Evolutionary conservation across 257 asterid species (phyloP), one percentile per base, ranked within the genome.

Genomic region (Solanum gracilifrons): DNA sequence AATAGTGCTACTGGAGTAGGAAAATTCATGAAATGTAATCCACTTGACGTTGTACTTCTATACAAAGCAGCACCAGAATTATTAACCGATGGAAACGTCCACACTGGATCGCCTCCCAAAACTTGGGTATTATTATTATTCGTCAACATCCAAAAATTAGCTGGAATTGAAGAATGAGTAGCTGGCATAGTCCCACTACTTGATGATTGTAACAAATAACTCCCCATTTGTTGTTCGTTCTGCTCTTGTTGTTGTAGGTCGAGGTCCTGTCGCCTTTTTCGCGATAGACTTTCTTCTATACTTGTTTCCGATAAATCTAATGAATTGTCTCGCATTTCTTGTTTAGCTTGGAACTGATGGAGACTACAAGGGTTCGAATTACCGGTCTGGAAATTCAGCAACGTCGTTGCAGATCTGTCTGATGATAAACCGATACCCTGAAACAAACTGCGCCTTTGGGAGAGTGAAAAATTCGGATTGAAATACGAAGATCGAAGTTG

Each of bases 81-180:
- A 62, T 89, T 94, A 58, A 92, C 93, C 0, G 94, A 90, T 3
- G 98, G 97, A 46, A 94, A 92, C 16, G 99, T 93, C 99, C 99
- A 97, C 71, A 94, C 88, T 1, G 98, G 95, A 91, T 94, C 98
- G 11, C 95, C 94, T 9, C 98, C 94, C 94, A 94, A 90, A 0
- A 91, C 94, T 86, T 94, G 98, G 43, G 88, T 95, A 48, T 90
- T 90, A 32, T 95, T 91, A 91, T 95, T 91, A 91, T 94, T 96
- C 18, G 98, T 95, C 87, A 94, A 80, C 99, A 97, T 97, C 98
- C 98, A 97, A 60, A 95, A 95, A 80, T 97, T 97, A 0, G 98
- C 94, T 90, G 99, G 98, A 66, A 92, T 87, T 11, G 98, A 92
- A 2, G 97, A 90, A 83, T 94, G 98, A 86, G 92, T 92, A 13